Base-by-base conservation (phyloP, 1,284 basidiomycete genomes). In the Leccinum fallax region DNA sequence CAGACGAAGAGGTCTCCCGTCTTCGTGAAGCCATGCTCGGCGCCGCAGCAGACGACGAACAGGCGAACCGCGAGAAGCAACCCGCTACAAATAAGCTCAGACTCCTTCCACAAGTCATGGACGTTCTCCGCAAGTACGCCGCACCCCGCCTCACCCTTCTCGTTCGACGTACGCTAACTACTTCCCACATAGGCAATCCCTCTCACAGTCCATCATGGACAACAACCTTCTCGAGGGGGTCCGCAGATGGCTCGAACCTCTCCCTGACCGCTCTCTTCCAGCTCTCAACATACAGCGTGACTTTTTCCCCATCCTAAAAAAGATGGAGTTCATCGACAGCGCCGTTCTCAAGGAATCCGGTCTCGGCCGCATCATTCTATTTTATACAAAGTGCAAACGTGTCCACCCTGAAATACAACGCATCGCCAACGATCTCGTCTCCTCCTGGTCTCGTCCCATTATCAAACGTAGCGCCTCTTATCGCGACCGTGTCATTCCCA, bases 231-330 rank as follows among this genome's bases (percentile, higher is more conserved):
- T 99, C 30, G 93, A 95, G 69, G 95, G 91, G 4, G 95, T 99
- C 60, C 85, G 87, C 60, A 82, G 87, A 46, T 99, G 95, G 95
- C 88, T 99, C 4, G 97, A 99, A 71, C 97, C 97, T 1, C 85
- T 98, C 10, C 92, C 92, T 0, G 95, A 98, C 78, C 86, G 86
- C 57, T 96, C 94, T 2, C 85, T 99, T 5, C 97, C 97, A 0
- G 94, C 95, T 3, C 85, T 98, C 58, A 98, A 97, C 75, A 98
- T 99, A 71, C 97, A 98, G 74, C 89, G 89, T 58, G 92, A 96
- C 60, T 88, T 99, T 67, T 96, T 99, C 77, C 84, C 88, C 49
- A 85, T 90, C 58, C 81, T 99, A 24, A 84, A 83, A 63, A 92
- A 90, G 79, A 94, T 98, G 90, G 89, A 91, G 65, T 90, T 92